These are phyloP conservation scores for Fusarium agapanthi DNA, from an alignment of 2,329 filamentous ascomycete species.

Conservation along the genomic window DNA sequence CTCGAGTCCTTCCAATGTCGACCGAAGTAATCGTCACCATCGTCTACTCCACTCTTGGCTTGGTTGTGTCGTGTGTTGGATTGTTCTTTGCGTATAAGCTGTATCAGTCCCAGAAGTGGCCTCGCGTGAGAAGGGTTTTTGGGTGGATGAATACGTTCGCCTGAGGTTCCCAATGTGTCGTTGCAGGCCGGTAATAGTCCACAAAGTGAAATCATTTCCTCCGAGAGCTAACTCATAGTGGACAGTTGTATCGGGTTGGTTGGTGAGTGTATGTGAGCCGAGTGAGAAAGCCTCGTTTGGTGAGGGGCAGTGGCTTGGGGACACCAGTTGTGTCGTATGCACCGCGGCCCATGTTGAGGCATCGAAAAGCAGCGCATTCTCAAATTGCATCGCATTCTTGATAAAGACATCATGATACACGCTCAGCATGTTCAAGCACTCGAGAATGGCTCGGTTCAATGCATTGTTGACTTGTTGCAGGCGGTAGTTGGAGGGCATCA, in stretches of 20 bases:
- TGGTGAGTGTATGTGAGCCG: not conserved
- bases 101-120: not conserved
- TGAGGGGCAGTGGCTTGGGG: not conserved
- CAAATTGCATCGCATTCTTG: not conserved
- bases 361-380: not conserved
- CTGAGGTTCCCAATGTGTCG: not conserved
- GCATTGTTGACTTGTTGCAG: not conserved
- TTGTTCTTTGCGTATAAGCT: not conserved
- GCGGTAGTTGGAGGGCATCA: not conserved
- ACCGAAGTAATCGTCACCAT: not conserved
- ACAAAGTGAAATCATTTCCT: fast-evolving
- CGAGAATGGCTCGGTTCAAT: fast-evolving
- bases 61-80: not conserved
- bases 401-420: not conserved
- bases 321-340: not conserved
- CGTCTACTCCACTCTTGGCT: not conserved
- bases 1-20: not conserved
- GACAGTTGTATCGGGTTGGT: not conserved
- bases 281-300: not conserved
- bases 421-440: not conserved
- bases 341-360: not conserved
- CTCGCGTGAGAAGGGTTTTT: not conserved
- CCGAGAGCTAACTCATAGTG: not conserved
- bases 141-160: not conserved
- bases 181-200: not conserved